These are phyloP conservation scores for Botrytis medusae DNA, from an alignment of 2,329 filamentous ascomycete species.

Conservation along the genomic window DNA sequence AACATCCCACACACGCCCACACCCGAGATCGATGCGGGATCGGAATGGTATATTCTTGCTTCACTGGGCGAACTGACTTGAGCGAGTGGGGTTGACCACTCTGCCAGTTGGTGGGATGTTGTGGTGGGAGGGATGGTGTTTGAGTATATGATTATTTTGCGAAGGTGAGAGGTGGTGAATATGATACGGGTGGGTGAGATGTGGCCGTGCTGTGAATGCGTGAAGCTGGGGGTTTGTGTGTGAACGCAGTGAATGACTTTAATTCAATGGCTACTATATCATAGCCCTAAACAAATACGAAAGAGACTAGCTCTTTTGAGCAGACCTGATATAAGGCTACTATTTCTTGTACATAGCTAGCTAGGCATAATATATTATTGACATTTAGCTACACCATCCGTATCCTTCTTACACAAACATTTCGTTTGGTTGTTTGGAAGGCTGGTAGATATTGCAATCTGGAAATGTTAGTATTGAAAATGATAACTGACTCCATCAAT, in stretches of 20 bases:
- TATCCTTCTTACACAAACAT: too few species aligned
- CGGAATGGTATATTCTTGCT: background rate
- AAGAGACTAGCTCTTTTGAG: too few species aligned
- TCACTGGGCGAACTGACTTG: background rate
- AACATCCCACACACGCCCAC: background rate
- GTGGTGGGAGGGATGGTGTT: background rate
- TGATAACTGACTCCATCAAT: background rate
- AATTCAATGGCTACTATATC: too few species aligned
- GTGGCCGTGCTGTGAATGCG: background rate
- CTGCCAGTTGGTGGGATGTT: background rate
- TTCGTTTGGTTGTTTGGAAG: background rate
- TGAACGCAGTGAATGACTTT: too few species aligned
- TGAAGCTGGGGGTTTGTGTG: background rate
- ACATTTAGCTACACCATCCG: too few species aligned
- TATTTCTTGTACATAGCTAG: too few species aligned
- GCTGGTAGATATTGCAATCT: background rate
- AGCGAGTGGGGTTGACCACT: background rate
- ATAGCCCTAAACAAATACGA: too few species aligned
- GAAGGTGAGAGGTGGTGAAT: background rate
- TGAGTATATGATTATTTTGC: background rate
- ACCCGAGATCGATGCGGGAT: background rate
- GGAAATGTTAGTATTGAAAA: background rate
- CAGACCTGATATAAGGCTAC: too few species aligned
- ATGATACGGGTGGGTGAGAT: background rate
- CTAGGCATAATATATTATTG: too few species aligned